A percentile compares a stretch with the other conserved stretches of the same genome.
phyloP scores from a whole-genome alignment of 495 filamentous ascomycete species.

The Cercophora scortea region DNA sequence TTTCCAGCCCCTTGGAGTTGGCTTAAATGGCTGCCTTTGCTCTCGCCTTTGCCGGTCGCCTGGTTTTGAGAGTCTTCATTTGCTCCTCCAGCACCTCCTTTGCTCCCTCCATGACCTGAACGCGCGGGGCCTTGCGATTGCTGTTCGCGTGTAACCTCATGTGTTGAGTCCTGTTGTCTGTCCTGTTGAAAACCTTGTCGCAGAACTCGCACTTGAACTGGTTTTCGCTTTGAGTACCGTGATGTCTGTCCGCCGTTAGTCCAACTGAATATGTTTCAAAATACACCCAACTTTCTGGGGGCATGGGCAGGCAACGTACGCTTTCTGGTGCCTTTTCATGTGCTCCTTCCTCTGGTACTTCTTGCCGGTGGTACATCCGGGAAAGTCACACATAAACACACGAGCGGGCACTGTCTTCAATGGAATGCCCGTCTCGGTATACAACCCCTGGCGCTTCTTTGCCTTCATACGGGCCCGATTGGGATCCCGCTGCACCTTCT shows the following conservation, averaged over 20 bases:
- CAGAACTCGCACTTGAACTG: conserved; percentile 7
- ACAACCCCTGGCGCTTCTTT: background rate
- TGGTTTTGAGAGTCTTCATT: background rate
- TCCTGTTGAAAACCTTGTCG: conserved; percentile 13
- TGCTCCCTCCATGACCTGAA: conserved; percentile 19
- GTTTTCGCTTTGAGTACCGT: no score
- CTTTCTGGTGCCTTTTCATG: conserved; percentile 52
- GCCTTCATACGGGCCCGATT: background rate
- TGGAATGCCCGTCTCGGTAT: background rate
- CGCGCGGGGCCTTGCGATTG: conserved; percentile 17
- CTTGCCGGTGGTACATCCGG: conserved; percentile 25
- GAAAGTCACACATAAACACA: conserved; percentile 9
- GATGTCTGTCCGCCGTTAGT: no score
- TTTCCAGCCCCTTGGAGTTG: background rate
- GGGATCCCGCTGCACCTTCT: conserved; percentile 15
- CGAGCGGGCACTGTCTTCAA: conserved; percentile 15
- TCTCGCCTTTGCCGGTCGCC: background rate
- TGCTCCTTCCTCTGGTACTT: conserved; percentile 56
- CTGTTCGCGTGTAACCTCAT: conserved; percentile 26
- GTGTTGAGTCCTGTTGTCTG: conserved; percentile 32
- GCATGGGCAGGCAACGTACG: conserved; percentile 11
- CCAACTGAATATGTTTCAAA: no score
- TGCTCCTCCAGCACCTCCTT: conserved; percentile 1
- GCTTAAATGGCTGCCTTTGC: background rate
- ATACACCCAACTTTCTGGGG: background rate